These are phyloP conservation scores for Aspergillus floridensis DNA, from an alignment of 2,329 filamentous ascomycete genomes.

Conservation along the genomic window DNA sequence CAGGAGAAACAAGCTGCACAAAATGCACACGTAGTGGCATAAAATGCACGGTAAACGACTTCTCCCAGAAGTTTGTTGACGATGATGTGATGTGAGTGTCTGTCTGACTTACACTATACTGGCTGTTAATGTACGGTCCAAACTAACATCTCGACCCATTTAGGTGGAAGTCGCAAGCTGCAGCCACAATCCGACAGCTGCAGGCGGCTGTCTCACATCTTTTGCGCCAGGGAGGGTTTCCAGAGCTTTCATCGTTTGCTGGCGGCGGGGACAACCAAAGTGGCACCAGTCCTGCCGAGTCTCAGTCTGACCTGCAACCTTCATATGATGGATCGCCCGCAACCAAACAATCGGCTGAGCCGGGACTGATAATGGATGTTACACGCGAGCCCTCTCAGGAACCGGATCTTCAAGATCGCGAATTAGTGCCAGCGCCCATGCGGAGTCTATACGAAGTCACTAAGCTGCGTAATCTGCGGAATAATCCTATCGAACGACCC, in stretches of 20 bases:
- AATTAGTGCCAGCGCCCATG: slow-evolving; percentile 52
- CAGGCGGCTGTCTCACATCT: slow-evolving; percentile 48
- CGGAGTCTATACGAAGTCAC: slow-evolving; percentile 56
- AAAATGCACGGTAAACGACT: slow-evolving; percentile 55
- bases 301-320: slow-evolving; percentile 26
- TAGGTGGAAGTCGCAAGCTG: slow-evolving; percentile 48
- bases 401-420: slow-evolving; percentile 40
- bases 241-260: slow-evolving; percentile 41
- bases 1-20: slow-evolving; percentile 47
- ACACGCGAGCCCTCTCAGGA: slow-evolving; percentile 48
- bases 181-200: slow-evolving; percentile 42
- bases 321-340: slow-evolving; percentile 30
- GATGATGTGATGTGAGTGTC: slow-evolving; percentile 51
- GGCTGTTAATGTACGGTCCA: not conserved
- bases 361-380: slow-evolving; percentile 40
- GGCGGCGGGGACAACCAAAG: slow-evolving; percentile 26
- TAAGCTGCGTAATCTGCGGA: slow-evolving; percentile 45
- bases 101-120: not conserved
- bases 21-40: slow-evolving; percentile 52
- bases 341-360: slow-evolving; percentile 24
- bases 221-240: slow-evolving; percentile 43
- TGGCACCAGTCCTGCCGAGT: slow-evolving; percentile 28
- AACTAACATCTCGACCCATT: slow-evolving; percentile 8
- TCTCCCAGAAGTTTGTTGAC: slow-evolving; percentile 55
- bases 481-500: slow-evolving; percentile 37